These are phyloP conservation scores for Ophiostoma australiae DNA, from an alignment of 2,329 filamentous ascomycete genomes.

Conservation along the genomic window DNA sequence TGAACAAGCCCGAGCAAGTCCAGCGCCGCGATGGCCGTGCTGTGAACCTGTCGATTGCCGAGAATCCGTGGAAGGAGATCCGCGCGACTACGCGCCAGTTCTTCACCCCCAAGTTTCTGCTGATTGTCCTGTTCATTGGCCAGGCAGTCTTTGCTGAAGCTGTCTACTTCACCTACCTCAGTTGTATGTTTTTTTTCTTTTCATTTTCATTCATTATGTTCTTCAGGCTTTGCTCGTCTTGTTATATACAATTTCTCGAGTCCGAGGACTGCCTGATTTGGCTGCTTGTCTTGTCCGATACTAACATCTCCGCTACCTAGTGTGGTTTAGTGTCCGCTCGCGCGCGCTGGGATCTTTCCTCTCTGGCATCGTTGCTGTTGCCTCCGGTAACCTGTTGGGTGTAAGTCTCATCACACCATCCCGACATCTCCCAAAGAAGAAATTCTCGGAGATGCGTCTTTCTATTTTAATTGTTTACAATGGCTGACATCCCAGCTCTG, in stretches of 20 bases:
- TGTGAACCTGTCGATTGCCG: conserved; percentile 54
- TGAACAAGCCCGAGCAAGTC: conserved; percentile 58
- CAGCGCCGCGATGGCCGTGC: conserved; percentile 60
- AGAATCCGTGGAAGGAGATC: conserved; percentile 55
- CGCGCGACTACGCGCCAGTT: conserved; percentile 56
- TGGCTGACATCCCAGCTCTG: conserved; percentile 39
- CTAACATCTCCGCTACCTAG: conserved; percentile 26
- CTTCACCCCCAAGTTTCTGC: conserved; percentile 55
- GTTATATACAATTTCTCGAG: not conserved
- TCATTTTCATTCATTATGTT: too few relatives aligned
- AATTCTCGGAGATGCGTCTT: not conserved
- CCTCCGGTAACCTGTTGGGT: conserved; percentile 61
- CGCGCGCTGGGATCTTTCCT: conserved; percentile 67
- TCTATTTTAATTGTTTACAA: conserved; percentile 7
- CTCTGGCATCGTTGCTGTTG: conserved; percentile 61
- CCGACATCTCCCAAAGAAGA: not conserved
- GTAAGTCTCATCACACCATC: conserved; percentile 32
- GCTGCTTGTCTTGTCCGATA: not conserved
- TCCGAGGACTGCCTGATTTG: not conserved
- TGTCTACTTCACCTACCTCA: conserved; percentile 65
- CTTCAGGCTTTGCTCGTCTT: not conserved
- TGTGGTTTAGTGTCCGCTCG: conserved; percentile 67
- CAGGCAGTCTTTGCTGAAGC: conserved; percentile 68
- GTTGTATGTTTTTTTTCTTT: conserved; percentile 33
- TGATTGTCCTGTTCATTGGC: conserved; percentile 63